These are phyloP conservation scores for Nepenthes alata DNA, from an alignment of 179 eudicot genomes.

Conservation along the genomic window DNA sequence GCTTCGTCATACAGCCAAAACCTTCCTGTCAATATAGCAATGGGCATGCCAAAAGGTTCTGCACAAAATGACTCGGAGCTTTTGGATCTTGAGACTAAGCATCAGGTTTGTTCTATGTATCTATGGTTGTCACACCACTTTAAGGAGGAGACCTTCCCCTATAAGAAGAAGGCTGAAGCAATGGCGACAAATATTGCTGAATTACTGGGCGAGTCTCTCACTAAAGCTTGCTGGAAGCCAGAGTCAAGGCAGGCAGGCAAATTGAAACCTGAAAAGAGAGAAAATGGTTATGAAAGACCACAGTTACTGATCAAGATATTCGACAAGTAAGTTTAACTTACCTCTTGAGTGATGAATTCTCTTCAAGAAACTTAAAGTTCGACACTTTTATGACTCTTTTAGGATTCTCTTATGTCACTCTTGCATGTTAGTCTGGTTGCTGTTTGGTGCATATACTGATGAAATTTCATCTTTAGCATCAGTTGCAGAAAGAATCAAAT, in stretches of 20 bases:
- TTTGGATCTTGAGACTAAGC: slow-evolving; percentile 79
- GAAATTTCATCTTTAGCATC: no score
- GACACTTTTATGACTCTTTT: no score
- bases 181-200: slow-evolving; percentile 74
- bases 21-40: slow-evolving; percentile 66
- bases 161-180: slow-evolving; percentile 51
- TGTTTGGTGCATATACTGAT: no score
- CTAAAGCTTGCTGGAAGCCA: slow-evolving; percentile 68
- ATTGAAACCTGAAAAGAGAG: slow-evolving; percentile 32
- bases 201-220: slow-evolving; percentile 59
- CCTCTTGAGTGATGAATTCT: no score
- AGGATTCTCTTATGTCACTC: no score
- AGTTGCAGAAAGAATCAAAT: no score
- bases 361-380: no score
- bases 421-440: no score
- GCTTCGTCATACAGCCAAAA: slow-evolving; percentile 56
- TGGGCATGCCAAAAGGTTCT: slow-evolving; percentile 70
- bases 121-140: slow-evolving; percentile 78
- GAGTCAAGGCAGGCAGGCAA: slow-evolving; percentile 42
- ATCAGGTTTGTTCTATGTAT: slow-evolving; percentile 77
- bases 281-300: slow-evolving; percentile 51
- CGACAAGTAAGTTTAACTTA: slow-evolving; percentile 30
- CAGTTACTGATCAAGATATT: slow-evolving; percentile 37
- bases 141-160: slow-evolving; percentile 61
- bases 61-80: slow-evolving; percentile 77